These are phyloP conservation scores for Vigna reflexopilosa DNA, from an alignment of 306 rosid genomes.

Conservation along the genomic window DNA sequence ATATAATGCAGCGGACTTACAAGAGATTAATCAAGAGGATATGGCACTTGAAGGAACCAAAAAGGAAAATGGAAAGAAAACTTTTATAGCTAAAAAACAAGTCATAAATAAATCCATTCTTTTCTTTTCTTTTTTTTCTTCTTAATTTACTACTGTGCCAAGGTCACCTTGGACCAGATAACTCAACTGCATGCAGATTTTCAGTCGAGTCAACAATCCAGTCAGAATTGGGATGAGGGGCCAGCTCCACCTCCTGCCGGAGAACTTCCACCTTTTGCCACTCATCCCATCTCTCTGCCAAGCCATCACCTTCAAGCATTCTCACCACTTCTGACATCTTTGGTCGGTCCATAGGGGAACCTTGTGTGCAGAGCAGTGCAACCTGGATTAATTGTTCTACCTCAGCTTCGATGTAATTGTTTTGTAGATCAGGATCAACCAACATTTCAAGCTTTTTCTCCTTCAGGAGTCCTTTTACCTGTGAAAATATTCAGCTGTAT, in stretches of 20 bases:
- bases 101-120: constrained; percentile 56
- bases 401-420: constrained; percentile 82
- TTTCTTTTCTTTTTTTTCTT: constrained; percentile 12
- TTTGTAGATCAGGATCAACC: constrained; percentile 95
- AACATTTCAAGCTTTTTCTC: constrained; percentile 93
- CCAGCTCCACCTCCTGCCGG: constrained; percentile 88
- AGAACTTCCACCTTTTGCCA: constrained; percentile 98
- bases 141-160: constrained; percentile 44
- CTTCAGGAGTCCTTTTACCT: constrained; percentile 94
- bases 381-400: constrained; percentile 98
- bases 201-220: constrained; percentile 98
- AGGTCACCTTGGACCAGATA: constrained; percentile 99
- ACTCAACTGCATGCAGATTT: constrained; percentile 94
- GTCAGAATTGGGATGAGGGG: constrained; percentile 88
- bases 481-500: constrained; percentile 40
- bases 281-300: constrained; percentile 99
- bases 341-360: constrained; percentile 94
- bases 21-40: constrained; percentile 64
- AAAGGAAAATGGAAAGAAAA: constrained; percentile 36
- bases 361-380: constrained; percentile 96
- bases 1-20: constrained; percentile 72
- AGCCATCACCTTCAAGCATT: constrained; percentile 98
- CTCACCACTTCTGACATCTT: constrained; percentile 99
- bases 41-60: constrained; percentile 47
- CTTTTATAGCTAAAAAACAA: constrained; percentile 60